Evolutionary conservation across 768 basidiomycete species (phyloP).

Genomic region (Tephrocybe rancida): DNA sequence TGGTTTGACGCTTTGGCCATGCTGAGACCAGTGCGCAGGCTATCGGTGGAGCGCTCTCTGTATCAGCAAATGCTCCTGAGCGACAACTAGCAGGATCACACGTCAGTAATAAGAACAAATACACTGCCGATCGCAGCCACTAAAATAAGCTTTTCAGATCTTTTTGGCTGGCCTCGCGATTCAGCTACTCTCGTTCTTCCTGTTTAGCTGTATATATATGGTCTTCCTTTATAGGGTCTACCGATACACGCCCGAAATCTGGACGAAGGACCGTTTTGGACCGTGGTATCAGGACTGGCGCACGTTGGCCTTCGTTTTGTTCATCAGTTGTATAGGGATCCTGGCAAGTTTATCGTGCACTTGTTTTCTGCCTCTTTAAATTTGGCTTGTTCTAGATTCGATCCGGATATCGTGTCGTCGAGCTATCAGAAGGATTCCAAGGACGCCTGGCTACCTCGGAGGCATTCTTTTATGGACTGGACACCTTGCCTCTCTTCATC

Average conservation of each 20-base stretch:
- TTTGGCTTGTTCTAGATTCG: conserved; percentile 47
- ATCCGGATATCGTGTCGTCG: conserved; percentile 60
- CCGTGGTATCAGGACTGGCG: conserved; percentile 63
- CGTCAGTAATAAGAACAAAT: conserved; percentile 25
- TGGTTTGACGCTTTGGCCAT: neutral
- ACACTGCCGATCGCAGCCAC: neutral
- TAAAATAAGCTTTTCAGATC: conserved; percentile 50
- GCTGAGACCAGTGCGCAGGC: conserved; percentile 33
- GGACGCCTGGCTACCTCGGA: conserved; percentile 63
- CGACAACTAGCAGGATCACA: conserved; percentile 33
- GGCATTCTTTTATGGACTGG: conserved; percentile 62
- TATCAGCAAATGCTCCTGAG: conserved; percentile 36
- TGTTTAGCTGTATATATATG: conserved; percentile 48
- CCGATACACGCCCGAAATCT: conserved; percentile 38
- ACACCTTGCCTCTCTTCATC: conserved; percentile 67
- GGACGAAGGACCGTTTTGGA: conserved; percentile 37
- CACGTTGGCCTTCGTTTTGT: conserved; percentile 49
- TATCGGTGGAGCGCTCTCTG: conserved; percentile 48
- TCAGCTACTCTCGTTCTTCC: conserved; percentile 54
- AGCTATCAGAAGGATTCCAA: conserved; percentile 61
- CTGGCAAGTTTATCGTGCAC: conserved; percentile 39
- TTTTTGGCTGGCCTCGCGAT: conserved; percentile 60
- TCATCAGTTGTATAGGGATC: conserved; percentile 62
- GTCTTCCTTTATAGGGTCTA: conserved; percentile 53
- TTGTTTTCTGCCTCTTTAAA: neutral